These are phyloP conservation scores for Caloboletus inedulis DNA, from an alignment of 1,284 basidiomycete genomes.

Conservation along the genomic window DNA sequence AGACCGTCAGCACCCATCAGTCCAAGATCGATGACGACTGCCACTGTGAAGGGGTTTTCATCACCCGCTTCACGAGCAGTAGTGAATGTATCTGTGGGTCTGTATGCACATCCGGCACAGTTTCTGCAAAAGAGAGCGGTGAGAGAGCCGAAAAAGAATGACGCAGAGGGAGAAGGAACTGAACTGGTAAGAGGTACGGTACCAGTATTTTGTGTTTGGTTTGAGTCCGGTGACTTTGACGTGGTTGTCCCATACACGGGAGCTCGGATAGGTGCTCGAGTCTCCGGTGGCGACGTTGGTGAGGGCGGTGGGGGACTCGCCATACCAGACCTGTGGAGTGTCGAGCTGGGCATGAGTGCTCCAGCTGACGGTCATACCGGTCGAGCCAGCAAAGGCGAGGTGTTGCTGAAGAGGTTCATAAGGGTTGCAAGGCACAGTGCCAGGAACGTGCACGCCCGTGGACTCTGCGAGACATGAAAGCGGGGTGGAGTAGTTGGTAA, in stretches of 20 bases:
- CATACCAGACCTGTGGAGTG: conserved; percentile 28
- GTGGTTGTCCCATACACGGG: conserved; percentile 30
- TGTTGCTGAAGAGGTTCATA: conserved; percentile 28
- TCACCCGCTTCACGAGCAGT: conserved; percentile 24
- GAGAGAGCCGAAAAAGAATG: background rate
- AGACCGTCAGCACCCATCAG: conserved; percentile 29
- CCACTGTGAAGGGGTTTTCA: conserved; percentile 19
- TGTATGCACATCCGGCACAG: conserved; percentile 28
- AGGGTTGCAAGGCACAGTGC: conserved; percentile 28
- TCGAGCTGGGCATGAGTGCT: conserved; percentile 21
- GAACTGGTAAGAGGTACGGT: conserved; percentile 29
- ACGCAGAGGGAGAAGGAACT: background rate
- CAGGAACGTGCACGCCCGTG: conserved; percentile 29
- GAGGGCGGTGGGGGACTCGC: conserved; percentile 17
- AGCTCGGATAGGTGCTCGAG: conserved; percentile 25
- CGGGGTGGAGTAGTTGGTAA: conserved; percentile 11
- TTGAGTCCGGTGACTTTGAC: conserved; percentile 27
- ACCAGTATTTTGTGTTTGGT: conserved; percentile 28
- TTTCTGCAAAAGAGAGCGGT: conserved; percentile 16
- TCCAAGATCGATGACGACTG: conserved; percentile 30
- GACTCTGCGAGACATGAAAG: conserved; percentile 26
- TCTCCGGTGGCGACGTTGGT: conserved; percentile 18
- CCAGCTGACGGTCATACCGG: conserved; percentile 31
- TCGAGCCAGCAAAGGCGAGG: conserved; percentile 24
- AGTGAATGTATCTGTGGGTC: conserved; percentile 24